A percentile compares a stretch with the other conserved stretches of the same genome.
Conservation (phyloP, 2,329 filamentous ascomycete genomes). For the Exophiala oligosperma region DNA sequence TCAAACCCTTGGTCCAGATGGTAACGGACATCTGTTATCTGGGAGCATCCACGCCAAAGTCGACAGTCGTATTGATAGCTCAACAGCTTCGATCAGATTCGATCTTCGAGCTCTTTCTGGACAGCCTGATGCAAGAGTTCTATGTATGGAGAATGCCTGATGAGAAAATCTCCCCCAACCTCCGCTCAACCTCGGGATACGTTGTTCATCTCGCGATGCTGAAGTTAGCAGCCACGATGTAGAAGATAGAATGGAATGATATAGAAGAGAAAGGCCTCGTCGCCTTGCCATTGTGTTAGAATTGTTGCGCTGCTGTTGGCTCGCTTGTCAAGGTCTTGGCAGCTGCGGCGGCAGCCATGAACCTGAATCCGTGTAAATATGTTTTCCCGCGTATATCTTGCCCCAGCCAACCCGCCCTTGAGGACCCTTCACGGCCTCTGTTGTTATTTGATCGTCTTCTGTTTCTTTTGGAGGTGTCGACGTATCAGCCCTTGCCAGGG, state of each 20-base stretch:
- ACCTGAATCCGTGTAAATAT: too few relatives aligned
- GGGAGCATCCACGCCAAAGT: conserved; percentile 40
- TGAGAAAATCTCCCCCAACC: conserved; percentile 55
- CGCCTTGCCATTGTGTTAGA: neutral
- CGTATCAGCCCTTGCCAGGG: conserved; percentile 22
- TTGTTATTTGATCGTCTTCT: conserved; percentile 3
- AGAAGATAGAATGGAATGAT: neutral
- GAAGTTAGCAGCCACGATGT: conserved; percentile 23
- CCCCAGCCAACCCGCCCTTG: neutral
- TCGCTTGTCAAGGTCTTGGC: neutral
- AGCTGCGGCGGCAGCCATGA: too few relatives aligned
- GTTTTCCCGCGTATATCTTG: neutral
- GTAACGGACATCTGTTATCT: conserved; percentile 73
- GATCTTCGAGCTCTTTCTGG: conserved; percentile 81
- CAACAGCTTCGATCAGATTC: conserved; percentile 85
- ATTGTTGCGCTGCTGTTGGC: neutral
- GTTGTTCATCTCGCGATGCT: conserved; percentile 77
- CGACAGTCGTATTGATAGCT: conserved; percentile 76
- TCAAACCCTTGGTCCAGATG: conserved; percentile 78
- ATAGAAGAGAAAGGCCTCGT: neutral
- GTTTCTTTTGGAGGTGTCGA: conserved; percentile 20
- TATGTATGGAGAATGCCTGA: conserved; percentile 75
- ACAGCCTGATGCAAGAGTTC: conserved; percentile 66
- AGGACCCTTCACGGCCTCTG: neutral
- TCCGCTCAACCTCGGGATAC: conserved; percentile 71